These are phyloP conservation scores for Tolypocladium ophioglossoides DNA, from an alignment of 2,329 filamentous ascomycete genomes.

Conservation along the genomic window DNA sequence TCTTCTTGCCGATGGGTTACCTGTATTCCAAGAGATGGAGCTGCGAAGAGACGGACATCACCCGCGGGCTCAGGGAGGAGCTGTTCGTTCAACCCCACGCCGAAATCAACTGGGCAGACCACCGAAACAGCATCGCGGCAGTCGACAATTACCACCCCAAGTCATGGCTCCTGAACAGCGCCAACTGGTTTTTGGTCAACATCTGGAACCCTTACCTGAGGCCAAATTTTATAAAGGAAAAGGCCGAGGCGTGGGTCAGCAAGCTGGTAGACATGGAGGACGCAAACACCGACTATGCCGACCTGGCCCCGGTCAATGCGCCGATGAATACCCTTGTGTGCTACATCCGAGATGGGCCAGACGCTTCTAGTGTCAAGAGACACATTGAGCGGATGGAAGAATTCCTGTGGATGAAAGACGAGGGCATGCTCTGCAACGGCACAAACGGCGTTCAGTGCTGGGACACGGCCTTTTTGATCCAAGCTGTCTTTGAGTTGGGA, in stretches of 20 bases:
- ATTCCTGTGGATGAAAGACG: constrained; percentile 81
- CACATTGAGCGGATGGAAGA: constrained; percentile 78
- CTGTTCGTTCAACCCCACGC: constrained; percentile 71
- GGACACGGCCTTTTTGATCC: constrained; percentile 88
- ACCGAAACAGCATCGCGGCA: constrained; percentile 73
- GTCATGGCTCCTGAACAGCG: constrained; percentile 65
- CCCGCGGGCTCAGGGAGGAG: constrained; percentile 65
- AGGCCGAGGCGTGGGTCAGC: constrained; percentile 72
- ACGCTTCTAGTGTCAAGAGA: constrained; percentile 57
- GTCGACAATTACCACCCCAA: constrained; percentile 92
- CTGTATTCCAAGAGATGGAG: constrained; percentile 77
- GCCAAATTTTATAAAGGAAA: constrained; percentile 50
- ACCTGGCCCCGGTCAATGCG: constrained; percentile 79
- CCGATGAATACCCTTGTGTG: constrained; percentile 85
- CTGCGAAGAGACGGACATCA: constrained; percentile 65
- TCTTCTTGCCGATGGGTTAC: constrained; percentile 89
- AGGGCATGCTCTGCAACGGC: constrained; percentile 90
- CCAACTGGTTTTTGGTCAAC: constrained; percentile 70
- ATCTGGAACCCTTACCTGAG: constrained; percentile 75
- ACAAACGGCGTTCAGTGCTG: constrained; percentile 98
- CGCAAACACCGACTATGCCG: constrained; percentile 78
- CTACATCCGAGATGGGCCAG: constrained; percentile 75
- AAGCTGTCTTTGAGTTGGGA: constrained; percentile 69
- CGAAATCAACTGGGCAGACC: constrained; percentile 62
- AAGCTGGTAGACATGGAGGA: constrained; percentile 85